Evolutionary conservation across 225 moss, liverwort and hornwort species (phyloP).

Genomic region (Straminergon stramineum): DNA sequence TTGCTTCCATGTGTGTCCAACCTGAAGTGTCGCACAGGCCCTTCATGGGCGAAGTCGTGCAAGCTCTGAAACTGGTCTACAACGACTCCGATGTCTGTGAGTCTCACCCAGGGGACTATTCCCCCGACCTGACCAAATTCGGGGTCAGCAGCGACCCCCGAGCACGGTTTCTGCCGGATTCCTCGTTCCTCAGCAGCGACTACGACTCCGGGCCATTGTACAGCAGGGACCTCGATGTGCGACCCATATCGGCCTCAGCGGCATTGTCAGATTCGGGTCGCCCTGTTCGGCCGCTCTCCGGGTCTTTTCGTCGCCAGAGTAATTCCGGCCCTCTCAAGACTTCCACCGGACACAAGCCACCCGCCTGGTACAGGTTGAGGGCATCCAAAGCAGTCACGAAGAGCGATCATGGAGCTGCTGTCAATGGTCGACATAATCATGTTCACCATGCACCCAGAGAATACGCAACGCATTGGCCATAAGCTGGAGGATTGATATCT

Average conservation of each 20-base stretch:
- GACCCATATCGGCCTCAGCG: conserved; percentile 35
- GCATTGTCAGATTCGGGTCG: conserved; percentile 25
- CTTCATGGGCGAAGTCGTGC: conserved; percentile 56
- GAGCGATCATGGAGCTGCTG: conserved; percentile 25
- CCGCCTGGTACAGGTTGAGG: conserved; percentile 36
- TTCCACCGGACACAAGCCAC: conserved; percentile 35
- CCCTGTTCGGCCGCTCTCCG: conserved; percentile 16
- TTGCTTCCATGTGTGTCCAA: conserved; percentile 52
- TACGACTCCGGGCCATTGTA: conserved; percentile 41
- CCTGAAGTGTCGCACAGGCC: conserved; percentile 50
- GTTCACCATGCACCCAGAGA: conserved; percentile 3
- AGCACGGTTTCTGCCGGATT: conserved; percentile 40
- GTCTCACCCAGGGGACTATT: conserved; percentile 14
- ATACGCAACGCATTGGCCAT: conserved; percentile 16
- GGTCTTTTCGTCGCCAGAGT: conserved; percentile 40
- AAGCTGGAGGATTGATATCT: neutral
- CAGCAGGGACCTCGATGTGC: conserved; percentile 14
- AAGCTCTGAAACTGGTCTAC: conserved; percentile 47
- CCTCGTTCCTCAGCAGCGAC: conserved; percentile 45
- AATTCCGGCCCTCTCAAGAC: conserved; percentile 47
- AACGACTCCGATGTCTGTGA: conserved; percentile 42
- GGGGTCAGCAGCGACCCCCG: conserved; percentile 26
- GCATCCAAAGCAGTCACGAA: conserved; percentile 27
- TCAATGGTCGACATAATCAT: neutral
- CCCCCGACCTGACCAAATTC: conserved; percentile 21